Base-by-base conservation (phyloP, 345 rosid species). In the Moricandia moricandioides region DNA sequence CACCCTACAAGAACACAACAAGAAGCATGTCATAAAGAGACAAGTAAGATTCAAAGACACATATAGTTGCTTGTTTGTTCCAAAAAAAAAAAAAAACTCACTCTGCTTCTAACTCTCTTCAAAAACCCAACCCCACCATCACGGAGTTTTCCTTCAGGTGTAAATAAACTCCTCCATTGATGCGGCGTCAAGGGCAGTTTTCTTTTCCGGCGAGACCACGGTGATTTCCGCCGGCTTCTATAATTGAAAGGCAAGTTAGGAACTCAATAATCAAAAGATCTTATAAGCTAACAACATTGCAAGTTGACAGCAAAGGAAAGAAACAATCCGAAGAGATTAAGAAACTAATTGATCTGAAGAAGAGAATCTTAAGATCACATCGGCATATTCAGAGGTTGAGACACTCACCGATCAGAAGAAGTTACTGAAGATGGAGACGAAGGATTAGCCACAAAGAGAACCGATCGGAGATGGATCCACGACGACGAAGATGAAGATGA, bases 131-230 rank as follows among this genome's bases (percentile, higher is more conserved):
- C 83, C 10, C 97, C 99, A 56, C 93, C 89, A 74, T 89, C 91
- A 61, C 87, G 84, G 49, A 92, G 88, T 76, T 83, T 90, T 10
- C 98, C 99, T 12, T 92, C 91, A 3, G 88, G 63, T 18, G 91
- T 81, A 83, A 90, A 95, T 73, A 92, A 82, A 77, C 85, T 85
- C 74, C 78, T 87, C 99, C 99, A 95, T 26, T 90, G 97, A 77
- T 82, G 93, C 43, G 94, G 85, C 35, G 84, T 78, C 80, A 95
- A 92, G 0, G 83, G 86, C 56, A 80, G 87, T 82, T 88, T 95
- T 72, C 90, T 87, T 85, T 88, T 92, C 75, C 91, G 85, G 45
- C 91, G 97, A 64, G 98, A 95, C 98, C 98, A 95, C 52, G 99
- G 99, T 29, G 99, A 95, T 62, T 91, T 90, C 45, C 90, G 86